Evolutionary conservation across 2,329 filamentous ascomycete species (phyloP), one percentile per base, ranked within the genome.

Genomic region (Epichloe brachyelytri): DNA sequence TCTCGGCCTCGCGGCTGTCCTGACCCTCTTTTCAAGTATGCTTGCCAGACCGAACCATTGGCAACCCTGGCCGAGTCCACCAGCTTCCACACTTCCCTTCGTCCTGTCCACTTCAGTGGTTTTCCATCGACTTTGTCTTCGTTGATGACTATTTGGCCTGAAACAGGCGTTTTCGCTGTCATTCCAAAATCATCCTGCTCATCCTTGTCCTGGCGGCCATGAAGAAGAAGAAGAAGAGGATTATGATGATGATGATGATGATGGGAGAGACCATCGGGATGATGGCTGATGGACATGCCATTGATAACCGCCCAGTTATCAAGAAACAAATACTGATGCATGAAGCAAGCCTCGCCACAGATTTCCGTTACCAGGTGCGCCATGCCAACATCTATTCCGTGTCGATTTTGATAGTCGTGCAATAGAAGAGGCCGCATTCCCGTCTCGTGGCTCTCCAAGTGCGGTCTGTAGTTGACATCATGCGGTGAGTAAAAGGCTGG

Each of bases 221-320:
- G 26, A 17, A 33, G 37, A 22, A 15, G 17, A 15, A 19, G 30
- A 26, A 4, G 17, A 14, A 46, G 41, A 14, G 43, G 37, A 17
- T 20, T 10, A 12, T 26, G 30, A 26, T 11, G 20, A 17, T 48
- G 20, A 17, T 48, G 41, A 10, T 48, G 15, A n/a, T 40, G 20
- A 20, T 46, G 39, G 19, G 59, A 60, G 34, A 69, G 61, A 2
- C 67, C 66, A 49, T 68, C 64, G 0, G 66, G 64, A 55, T 74
- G 72, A 46, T 72, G 65, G 40, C 64, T 67, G 52, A 76, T 64
- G 33, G 70, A 69, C 57, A 71, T 64, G 5, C 73, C 73, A 54
- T 74, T 75, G 43, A 72, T 67, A 5, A 76, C 63, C 4, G 74
- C 63, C 72, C 72, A 76, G 56, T 67, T 64, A 57, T 73, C 71